Evolutionary conservation across 108 stramenopile genomes (phyloP), one percentile per base, ranked within the genome.

Genomic region (Discostella stelligeroides): DNA sequence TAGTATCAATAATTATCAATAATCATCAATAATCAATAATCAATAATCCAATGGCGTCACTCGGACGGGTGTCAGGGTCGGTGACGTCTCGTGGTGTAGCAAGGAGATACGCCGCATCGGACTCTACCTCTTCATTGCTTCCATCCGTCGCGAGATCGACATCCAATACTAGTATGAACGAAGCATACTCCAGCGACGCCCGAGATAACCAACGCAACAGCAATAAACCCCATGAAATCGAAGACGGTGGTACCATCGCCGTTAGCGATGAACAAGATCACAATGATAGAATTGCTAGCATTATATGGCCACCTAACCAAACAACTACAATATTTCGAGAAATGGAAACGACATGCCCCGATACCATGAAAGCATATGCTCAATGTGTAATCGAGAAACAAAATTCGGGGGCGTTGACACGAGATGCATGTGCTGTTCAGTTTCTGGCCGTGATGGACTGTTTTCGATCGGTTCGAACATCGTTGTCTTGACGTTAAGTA

Each of bases 331-430:
- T 72, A 55, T 79, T 63, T 51, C 60, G 61, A 18, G 34, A 60
- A 21, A 79, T 79, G 78, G 60, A 79, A 68, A 37, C 41, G 23
- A 56, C 30, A 14, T 79, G 78, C 63, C 78, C 78, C 14, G 78
- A 72, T 37, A 48, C 46, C 7, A 51, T 79, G 43, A 72, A 62
- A 24, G 70, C 51, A 24, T 79, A 79, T 63, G 71, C 78, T 4
- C 53, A 37, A 43, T 79, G 78, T 51, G 70, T 79, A 11, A 68
- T 72, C 55, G 28, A 67, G 9, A 79, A 79, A 41, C 78, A 79
- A 56, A 79, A 79, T 68, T 38, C 28, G 23, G 78, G 78, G 15
- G 66, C 55, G 30, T 61, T 79, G 54, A 60, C 61, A 23, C 65
- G 63, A 30, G 78, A 70, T 17, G 70, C 66, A 4, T 79, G 78